Percentiles rank a stretch among this genome's conserved stretches.
Conservation (phyloP, 768 basidiomycete genomes). For the Tulasnella sp. region DNA sequence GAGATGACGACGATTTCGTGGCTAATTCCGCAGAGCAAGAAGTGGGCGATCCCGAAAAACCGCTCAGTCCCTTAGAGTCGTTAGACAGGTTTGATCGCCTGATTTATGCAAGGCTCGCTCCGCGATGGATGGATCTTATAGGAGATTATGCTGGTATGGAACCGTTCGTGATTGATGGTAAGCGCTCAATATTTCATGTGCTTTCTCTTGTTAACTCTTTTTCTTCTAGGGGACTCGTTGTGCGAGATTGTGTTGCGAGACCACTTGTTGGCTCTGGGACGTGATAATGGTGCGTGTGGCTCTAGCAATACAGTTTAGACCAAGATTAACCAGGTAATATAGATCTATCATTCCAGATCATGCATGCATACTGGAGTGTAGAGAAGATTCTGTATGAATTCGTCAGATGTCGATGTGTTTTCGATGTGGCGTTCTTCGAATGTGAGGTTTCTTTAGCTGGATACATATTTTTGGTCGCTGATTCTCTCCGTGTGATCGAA, state of each 20-base stretch:
- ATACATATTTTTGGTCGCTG: background rate
- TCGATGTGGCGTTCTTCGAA: constrained; percentile 54
- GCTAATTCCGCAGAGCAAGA: too few species aligned
- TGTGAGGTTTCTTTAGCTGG: constrained; percentile 25
- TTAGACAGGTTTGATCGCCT: background rate
- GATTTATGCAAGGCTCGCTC: constrained; percentile 9
- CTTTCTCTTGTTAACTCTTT: background rate
- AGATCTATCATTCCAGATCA: constrained; percentile 48
- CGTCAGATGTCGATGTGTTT: constrained; percentile 36
- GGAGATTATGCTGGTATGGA: constrained; percentile 60
- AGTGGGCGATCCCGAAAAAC: too few species aligned
- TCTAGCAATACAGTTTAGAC: background rate
- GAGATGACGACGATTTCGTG: too few species aligned
- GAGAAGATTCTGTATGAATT: constrained; percentile 42
- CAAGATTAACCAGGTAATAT: background rate
- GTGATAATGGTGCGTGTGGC: constrained; percentile 29
- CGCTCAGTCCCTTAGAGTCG: too few species aligned
- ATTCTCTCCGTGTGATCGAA: background rate
- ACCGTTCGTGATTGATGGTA: constrained; percentile 53
- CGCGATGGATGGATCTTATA: constrained; percentile 53
- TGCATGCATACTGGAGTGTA: constrained; percentile 45
- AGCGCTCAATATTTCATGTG: background rate
- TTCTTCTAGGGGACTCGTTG: constrained; percentile 45
- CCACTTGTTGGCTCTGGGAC: constrained; percentile 45
- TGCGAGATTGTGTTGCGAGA: constrained; percentile 47